These are phyloP conservation scores for Candida coquimbonensis DNA, from an alignment of 805 yeast species.

Conservation along the genomic window DNA sequence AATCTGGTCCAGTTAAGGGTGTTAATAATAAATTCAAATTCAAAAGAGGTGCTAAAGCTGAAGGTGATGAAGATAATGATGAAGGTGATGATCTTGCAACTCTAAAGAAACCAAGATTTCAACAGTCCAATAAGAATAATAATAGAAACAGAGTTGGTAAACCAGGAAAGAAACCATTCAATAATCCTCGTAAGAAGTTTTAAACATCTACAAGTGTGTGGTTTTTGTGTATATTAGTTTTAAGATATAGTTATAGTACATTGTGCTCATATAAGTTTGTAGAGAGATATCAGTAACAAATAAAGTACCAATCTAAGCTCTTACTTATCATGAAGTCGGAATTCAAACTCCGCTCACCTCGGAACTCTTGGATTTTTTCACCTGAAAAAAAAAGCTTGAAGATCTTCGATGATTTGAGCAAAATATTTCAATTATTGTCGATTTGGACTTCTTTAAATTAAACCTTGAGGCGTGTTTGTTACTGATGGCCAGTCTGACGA, in stretches of 20 bases:
- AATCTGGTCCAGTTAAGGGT: conserved; percentile 89
- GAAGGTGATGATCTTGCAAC: conserved; percentile 44
- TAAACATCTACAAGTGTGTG: conserved; percentile 17
- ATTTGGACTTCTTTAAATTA: too few species aligned
- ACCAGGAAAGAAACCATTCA: conserved; percentile 37
- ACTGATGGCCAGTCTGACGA: too few species aligned
- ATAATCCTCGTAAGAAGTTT: conserved; percentile 50
- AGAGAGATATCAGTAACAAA: too few species aligned
- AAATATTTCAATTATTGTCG: not conserved
- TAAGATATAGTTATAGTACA: too few species aligned
- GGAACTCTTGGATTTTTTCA: not conserved
- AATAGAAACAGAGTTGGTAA: conserved; percentile 18
- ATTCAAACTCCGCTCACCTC: not conserved
- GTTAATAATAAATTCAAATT: conserved; percentile 87
- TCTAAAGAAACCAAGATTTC: conserved; percentile 21
- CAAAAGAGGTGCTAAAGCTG: conserved; percentile 54
- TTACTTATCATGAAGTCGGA: not conserved
- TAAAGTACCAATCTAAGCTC: too few species aligned
- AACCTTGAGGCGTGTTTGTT: too few species aligned
- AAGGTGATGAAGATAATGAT: conserved; percentile 47
- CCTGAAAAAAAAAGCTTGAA: not conserved
- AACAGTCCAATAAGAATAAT: conserved; percentile 3
- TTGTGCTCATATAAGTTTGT: too few species aligned
- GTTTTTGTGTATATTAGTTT: not conserved
- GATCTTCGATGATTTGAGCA: not conserved